phyloP scores from a whole-genome alignment of 495 filamentous ascomycete species.

The Cercophora newfieldiana region DNA sequence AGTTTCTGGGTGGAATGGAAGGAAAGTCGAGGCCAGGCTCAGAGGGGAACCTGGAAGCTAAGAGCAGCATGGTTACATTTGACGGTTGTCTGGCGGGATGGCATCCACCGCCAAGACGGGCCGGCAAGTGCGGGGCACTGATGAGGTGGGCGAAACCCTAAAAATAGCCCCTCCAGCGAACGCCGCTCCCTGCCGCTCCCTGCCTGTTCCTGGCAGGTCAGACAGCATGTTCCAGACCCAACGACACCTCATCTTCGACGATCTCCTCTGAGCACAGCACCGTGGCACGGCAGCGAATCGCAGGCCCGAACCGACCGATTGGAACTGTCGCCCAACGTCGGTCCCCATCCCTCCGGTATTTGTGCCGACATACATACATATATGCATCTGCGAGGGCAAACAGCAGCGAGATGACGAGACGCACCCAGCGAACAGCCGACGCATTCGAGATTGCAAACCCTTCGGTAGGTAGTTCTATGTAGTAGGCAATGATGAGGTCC shows the following conservation, averaged over 20 bases:
- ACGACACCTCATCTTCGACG: background rate
- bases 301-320: background rate
- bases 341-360: background rate
- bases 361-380: background rate
- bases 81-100: conserved; percentile 6
- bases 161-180: conserved; percentile 8
- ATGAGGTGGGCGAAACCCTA: conserved; percentile 5
- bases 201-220: conserved; percentile 6
- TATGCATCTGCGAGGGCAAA: background rate
- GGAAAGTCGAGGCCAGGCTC: background rate
- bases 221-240: background rate
- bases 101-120: conserved; percentile 15
- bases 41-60: conserved; percentile 11
- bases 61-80: conserved; percentile 11
- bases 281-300: background rate
- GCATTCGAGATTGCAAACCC: background rate
- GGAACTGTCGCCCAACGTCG: background rate
- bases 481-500: no score
- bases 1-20: conserved; percentile 5
- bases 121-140: conserved; percentile 15
- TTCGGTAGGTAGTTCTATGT: no score
- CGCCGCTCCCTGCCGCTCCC: conserved; percentile 12
- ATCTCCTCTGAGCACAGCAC: no score
- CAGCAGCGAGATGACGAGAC: background rate
- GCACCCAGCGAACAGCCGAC: background rate